These are phyloP conservation scores for Phytophthora pluvialis DNA, from an alignment of 352 stramenopile genomes.

Conservation along the genomic window DNA sequence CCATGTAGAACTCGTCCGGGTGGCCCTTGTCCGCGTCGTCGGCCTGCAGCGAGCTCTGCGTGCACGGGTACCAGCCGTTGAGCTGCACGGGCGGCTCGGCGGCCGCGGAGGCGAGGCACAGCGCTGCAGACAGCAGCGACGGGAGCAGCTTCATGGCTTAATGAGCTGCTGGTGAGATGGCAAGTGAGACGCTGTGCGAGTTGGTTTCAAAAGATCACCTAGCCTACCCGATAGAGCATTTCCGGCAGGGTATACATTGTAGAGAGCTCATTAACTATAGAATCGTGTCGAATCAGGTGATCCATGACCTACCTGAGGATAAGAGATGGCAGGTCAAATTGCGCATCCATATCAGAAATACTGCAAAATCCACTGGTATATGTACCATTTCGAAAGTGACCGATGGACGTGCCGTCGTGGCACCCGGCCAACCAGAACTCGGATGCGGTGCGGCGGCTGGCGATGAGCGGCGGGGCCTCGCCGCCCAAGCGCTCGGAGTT, in stretches of 20 bases:
- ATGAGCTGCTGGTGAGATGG: slow-evolving; percentile 16
- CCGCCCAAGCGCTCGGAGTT: slow-evolving; percentile 62
- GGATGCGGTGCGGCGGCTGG: slow-evolving; percentile 39
- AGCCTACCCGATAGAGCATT: neutral
- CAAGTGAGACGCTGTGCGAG: slow-evolving; percentile 10
- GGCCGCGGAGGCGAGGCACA: neutral
- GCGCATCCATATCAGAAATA: slow-evolving; percentile 16
- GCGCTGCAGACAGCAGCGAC: slow-evolving; percentile 3
- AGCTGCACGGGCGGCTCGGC: slow-evolving; percentile 39
- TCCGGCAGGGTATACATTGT: slow-evolving; percentile 9
- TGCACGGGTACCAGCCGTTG: slow-evolving; percentile 72
- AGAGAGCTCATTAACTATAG: neutral
- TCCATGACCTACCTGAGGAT: slow-evolving; percentile 11
- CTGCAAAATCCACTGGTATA: slow-evolving; percentile 4
- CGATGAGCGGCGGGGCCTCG: slow-evolving; percentile 22
- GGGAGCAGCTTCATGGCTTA: slow-evolving; percentile 14
- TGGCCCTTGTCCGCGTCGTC: slow-evolving; percentile 32
- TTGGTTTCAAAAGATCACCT: slow-evolving; percentile 17
- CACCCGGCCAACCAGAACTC: slow-evolving; percentile 74
- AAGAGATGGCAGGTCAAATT: slow-evolving; percentile 1
- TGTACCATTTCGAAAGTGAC: neutral
- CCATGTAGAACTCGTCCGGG: slow-evolving; percentile 48
- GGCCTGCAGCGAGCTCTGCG: slow-evolving; percentile 36
- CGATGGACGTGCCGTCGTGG: slow-evolving; percentile 79
- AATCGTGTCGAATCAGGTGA: slow-evolving; percentile 4